Evolutionary conservation across 305 asterid species (phyloP), one percentile per base, ranked within the genome.

Genomic region (Fraxinus platypoda): DNA sequence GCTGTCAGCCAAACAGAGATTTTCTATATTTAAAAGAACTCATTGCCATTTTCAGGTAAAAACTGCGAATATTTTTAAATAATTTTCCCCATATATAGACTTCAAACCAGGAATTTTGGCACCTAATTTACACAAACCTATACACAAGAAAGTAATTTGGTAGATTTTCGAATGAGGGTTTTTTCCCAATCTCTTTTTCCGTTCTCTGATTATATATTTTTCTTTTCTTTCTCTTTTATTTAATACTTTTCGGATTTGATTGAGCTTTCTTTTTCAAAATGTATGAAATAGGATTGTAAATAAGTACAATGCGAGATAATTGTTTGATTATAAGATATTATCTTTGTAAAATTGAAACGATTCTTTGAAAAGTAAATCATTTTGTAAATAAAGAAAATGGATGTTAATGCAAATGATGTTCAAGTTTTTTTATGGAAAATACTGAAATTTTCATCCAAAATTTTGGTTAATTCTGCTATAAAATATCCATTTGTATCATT

Each of bases 401-500:
- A 74, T 79, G 59, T 80, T 13, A 81, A 79, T 81, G 87, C 90
- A 30, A 75, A 85, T 72, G 92, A 93, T 81, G 77, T 86, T 80
- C 90, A 87, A 82, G 35, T 85, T 52, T 91, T 80, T 74, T 37
- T 90, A 30, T 85, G 82, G 84, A 87, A 84, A 78, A 76, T 86
- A 81, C 25, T 86, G 15, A 87, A 82, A 35, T 30, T 85, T 59
- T 89, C 88, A 11, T 77, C 89, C 13, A 70, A 70, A 76, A 83
- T 84, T 43, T 89, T 87, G 30, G 54, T 81, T 54, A 70, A 75
- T 33, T 79, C 79, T 75, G 82, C 84, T 13, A 82, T 81, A 73
- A 76, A 80, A 52, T 86, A 88, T 33, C 98, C 97, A 12, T 86
- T 77, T 52, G 25, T 88, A 23, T 88, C 95, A 34, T 82, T 26